Conservation (phyloP, 306 rosid species). For the Glycine soja region DNA sequence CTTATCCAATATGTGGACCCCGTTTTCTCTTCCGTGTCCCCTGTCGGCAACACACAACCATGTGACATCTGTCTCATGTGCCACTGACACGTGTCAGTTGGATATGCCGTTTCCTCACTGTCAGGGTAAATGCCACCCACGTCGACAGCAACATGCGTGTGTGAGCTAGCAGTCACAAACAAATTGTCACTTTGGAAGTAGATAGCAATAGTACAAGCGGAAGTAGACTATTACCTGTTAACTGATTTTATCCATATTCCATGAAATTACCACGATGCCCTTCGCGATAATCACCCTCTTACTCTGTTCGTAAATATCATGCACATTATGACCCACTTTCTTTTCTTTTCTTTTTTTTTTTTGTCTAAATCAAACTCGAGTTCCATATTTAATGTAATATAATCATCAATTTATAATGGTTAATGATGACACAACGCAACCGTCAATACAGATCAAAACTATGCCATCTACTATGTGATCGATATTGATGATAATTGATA, state of each 20-base stretch:
- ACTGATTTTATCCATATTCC: neutral
- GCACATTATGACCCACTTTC: neutral
- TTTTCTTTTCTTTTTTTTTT: neutral
- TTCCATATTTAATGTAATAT: neutral
- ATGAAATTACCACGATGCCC: conserved; percentile 5
- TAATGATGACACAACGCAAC: neutral
- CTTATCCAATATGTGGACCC: conserved; percentile 19
- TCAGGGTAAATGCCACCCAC: neutral
- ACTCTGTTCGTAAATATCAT: conserved; percentile 1
- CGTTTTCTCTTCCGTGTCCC: neutral
- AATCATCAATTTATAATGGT: neutral
- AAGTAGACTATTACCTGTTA: neutral
- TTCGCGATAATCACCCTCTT: neutral
- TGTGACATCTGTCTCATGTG: conserved; percentile 18
- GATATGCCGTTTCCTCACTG: neutral
- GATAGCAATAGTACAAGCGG: neutral
- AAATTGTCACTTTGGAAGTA: neutral
- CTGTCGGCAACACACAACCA: conserved; percentile 47
- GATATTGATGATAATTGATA: neutral
- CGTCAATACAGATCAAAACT: neutral
- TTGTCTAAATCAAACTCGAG: neutral
- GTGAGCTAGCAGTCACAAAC: neutral
- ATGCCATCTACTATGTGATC: neutral
- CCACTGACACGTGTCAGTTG: conserved; percentile 18
- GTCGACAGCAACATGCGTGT: neutral